Evolutionary conservation across 192 early-diverging fungal species (phyloP).

Genomic region (Gaertneriomyces semiglobifer): DNA sequence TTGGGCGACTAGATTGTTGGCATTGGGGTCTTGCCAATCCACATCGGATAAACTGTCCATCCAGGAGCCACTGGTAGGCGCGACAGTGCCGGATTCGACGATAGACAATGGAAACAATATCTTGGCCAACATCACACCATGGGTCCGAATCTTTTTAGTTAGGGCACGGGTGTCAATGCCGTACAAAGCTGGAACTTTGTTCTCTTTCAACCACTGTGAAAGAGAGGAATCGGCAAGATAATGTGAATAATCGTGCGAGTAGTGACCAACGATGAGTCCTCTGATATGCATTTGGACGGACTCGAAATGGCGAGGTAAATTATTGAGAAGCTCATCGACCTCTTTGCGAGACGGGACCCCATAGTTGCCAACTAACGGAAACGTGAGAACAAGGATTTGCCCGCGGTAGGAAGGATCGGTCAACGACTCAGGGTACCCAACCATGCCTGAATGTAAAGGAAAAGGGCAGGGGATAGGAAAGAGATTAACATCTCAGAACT

Average conservation of each 20-base stretch:
- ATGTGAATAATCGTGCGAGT: slow-evolving; percentile 89
- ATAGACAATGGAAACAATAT: slow-evolving; percentile 74
- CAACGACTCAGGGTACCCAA: slow-evolving; percentile 97
- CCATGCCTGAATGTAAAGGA: slow-evolving; percentile 69
- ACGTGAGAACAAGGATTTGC: slow-evolving; percentile 97
- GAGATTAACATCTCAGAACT: background rate
- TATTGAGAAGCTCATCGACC: slow-evolving; percentile 79
- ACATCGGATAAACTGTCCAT: slow-evolving; percentile 75
- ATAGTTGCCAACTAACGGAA: slow-evolving; percentile 97
- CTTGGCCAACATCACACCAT: slow-evolving; percentile 89
- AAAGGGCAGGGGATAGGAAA: slow-evolving; percentile 3
- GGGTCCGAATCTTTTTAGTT: slow-evolving; percentile 92
- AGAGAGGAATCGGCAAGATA: slow-evolving; percentile 85
- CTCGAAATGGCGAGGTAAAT: slow-evolving; percentile 93
- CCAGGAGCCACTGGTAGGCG: slow-evolving; percentile 35
- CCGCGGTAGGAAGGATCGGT: slow-evolving; percentile 98
- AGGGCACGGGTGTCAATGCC: slow-evolving; percentile 95
- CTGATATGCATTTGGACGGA: slow-evolving; percentile 91
- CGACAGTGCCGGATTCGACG: slow-evolving; percentile 23
- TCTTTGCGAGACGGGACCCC: slow-evolving; percentile 88
- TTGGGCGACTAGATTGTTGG: slow-evolving; percentile 87
- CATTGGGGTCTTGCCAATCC: slow-evolving; percentile 90
- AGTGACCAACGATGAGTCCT: slow-evolving; percentile 87
- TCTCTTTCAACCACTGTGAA: slow-evolving; percentile 84
- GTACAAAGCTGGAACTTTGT: slow-evolving; percentile 88